Base-by-base conservation (phyloP, 331 rosid species). In the Stylosanthes scabra region DNA sequence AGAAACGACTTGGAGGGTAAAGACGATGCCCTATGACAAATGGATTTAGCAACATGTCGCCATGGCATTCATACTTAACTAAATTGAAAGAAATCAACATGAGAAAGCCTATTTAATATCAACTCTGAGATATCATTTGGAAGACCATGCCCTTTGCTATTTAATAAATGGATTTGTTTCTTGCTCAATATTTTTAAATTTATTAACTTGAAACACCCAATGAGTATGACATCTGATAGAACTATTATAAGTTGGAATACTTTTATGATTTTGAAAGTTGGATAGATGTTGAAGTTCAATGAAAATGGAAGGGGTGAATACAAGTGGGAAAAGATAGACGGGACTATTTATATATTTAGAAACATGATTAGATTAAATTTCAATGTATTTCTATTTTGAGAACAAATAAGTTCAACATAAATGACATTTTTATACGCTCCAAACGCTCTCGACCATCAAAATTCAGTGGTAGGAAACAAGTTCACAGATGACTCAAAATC, bases 51-150 rank as follows among this genome's bases (percentile, higher is more conserved):
- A 11, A 44, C 69, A 10, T 10, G 11, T 2, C 55, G 20, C 69
- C 55, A 64, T 16, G 69, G 45, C 4, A 40, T 64, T 9, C 69
- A 64, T 9, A 64, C 55, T 34, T 44, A 54, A 3, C 69, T 28
- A 20, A 44, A 64, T 64, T 20, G 55, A 2, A 16, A 44, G 69
- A 42, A 64, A 64, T 15, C 69, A 0, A 0, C 37, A 0, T 9
- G 9, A 9, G 68, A 9, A 41, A 63, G 68, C 9, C 34, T 9
- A 0, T 28, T 16, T n/a, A 63, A 7, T 4, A 63, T 42, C 68
- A 63, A 41, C 37, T 42, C 68, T 16, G n/a, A 63, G 29, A 63
- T 16, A 8, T 63, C 25, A 8, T 5, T 9, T 39, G 50, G 68
- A 8, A 62, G 5, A 39, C 10, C 2, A n/a, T 31, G 11, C 68